Evolutionary conservation across 495 filamentous ascomycete species (phyloP).

Genomic region (Lasiosphaeria miniovina): DNA sequence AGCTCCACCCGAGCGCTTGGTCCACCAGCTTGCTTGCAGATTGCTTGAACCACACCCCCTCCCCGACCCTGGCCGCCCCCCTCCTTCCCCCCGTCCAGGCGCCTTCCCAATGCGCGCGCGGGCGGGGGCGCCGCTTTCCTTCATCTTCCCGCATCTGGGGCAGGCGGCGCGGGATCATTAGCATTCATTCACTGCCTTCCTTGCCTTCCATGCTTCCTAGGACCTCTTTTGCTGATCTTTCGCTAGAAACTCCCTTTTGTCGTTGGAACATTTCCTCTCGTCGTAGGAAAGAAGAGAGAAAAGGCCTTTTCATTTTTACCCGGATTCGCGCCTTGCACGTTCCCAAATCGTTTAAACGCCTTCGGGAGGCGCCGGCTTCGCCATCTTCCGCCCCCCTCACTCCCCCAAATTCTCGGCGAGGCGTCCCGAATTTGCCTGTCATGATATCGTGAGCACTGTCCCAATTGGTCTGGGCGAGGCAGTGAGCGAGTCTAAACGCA

Average conservation of each 20-base stretch:
- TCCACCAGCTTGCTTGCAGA: slow-evolving; percentile 34
- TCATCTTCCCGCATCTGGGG: slow-evolving; percentile 32
- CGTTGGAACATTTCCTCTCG: not conserved
- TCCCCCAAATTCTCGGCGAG: slow-evolving; percentile 12
- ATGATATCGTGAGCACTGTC: slow-evolving; percentile 34
- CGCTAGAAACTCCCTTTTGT: slow-evolving; percentile 5
- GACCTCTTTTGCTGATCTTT: slow-evolving; percentile 21
- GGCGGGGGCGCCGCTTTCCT: slow-evolving; percentile 20
- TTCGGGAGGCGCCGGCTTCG: slow-evolving; percentile 2
- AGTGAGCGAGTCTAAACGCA: slow-evolving; percentile 18
- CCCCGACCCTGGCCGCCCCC: slow-evolving; percentile 19
- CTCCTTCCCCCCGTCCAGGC: slow-evolving; percentile 22
- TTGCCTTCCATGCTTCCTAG: slow-evolving; percentile 6
- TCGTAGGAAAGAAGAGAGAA: not conserved
- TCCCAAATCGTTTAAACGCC: not conserved
- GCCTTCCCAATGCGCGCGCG: slow-evolving; percentile 29
- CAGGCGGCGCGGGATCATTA: slow-evolving; percentile 8
- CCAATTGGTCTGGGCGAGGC: slow-evolving; percentile 30
- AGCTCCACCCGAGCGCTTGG: slow-evolving; percentile 35
- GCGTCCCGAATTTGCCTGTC: slow-evolving; percentile 19
- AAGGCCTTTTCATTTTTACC: slow-evolving; percentile 4
- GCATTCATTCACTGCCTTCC: too few relatives aligned
- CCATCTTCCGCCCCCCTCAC: slow-evolving; percentile 1
- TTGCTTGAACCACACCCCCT: slow-evolving; percentile 30
- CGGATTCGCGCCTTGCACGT: not conserved